These are phyloP conservation scores for Huntiella abstrusa DNA, from an alignment of 2,329 filamentous ascomycete species.

Conservation along the genomic window DNA sequence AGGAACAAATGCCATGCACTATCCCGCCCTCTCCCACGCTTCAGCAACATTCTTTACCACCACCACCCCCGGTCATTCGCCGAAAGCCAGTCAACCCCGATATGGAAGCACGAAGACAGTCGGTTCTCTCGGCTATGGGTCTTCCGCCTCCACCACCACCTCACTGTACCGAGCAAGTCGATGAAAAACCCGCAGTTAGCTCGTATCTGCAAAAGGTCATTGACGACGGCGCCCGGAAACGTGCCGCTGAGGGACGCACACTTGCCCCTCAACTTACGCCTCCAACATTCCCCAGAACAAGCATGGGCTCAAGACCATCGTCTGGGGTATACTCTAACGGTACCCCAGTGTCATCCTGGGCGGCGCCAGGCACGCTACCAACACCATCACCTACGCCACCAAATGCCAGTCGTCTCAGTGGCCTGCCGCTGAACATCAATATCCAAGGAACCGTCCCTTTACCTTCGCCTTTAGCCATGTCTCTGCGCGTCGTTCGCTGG, in stretches of 20 bases:
- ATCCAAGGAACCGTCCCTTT: constrained; percentile 5
- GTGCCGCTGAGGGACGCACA: constrained; percentile 21
- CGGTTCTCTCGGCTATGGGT: constrained; percentile 2
- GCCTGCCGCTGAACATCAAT: constrained; percentile 5
- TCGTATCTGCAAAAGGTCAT: constrained; percentile 25
- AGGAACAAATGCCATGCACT: not conserved
- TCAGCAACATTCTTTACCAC: not conserved
- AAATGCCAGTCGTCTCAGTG: not conserved
- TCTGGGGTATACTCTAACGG: constrained; percentile 1
- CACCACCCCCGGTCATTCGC: constrained; percentile 1
- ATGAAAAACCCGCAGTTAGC: constrained; percentile 43
- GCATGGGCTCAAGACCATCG: not conserved
- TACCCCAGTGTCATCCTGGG: not conserved
- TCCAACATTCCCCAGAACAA: too few species aligned
- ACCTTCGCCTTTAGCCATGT: constrained; percentile 4
- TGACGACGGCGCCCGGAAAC: constrained; percentile 21
- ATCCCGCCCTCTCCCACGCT: constrained; percentile 13
- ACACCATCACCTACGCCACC: constrained; percentile 6
- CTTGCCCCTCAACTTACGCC: not conserved
- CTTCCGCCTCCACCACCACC: constrained; percentile 19
- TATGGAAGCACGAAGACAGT: constrained; percentile 2
- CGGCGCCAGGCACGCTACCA: not conserved
- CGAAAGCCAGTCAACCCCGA: constrained; percentile 8
- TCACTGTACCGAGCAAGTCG: constrained; percentile 23
- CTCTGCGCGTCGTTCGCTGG: constrained; percentile 7